Conservation (phyloP, 805 yeast genomes). For the Pichia sporocuriosa region DNA sequence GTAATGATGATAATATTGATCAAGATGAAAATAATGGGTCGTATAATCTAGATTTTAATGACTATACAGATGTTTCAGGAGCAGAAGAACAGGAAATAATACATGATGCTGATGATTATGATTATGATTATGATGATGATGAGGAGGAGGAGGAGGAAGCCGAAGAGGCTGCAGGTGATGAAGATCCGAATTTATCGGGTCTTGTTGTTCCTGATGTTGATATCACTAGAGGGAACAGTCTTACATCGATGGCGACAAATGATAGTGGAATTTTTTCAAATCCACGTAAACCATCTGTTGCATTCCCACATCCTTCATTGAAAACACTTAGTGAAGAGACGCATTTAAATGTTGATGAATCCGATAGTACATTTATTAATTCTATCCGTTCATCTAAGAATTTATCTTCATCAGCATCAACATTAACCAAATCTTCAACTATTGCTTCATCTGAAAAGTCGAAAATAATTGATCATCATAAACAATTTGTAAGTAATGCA, state of each 20-base stretch:
- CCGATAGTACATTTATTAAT: not conserved
- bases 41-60: slow-evolving; percentile 1
- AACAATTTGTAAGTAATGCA: slow-evolving; percentile 9
- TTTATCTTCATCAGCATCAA: not conserved
- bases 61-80: slow-evolving; percentile 1
- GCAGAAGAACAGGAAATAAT: not conserved
- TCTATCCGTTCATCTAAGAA: not conserved
- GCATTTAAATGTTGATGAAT: not conserved
- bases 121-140: not conserved
- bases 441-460: slow-evolving; percentile 2
- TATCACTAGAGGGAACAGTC: slow-evolving; percentile 14
- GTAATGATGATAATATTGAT: not conserved
- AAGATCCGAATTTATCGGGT: slow-evolving; percentile 3
- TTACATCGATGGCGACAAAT: slow-evolving; percentile 11
- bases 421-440: slow-evolving; percentile 4
- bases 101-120: not conserved
- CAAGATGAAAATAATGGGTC: not conserved
- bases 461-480: slow-evolving; percentile 7
- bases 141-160: not conserved
- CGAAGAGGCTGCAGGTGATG: slow-evolving; percentile 4
- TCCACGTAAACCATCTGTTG: slow-evolving; percentile 3
- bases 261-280: slow-evolving; percentile 13
- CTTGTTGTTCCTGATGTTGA: slow-evolving; percentile 11
- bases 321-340: slow-evolving; percentile 7
- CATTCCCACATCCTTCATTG: slow-evolving; percentile 3